Evolutionary conservation across 805 yeast species (phyloP), one percentile per base, ranked within the genome.

Genomic region (Kluyveromyces dobzhanskii): DNA sequence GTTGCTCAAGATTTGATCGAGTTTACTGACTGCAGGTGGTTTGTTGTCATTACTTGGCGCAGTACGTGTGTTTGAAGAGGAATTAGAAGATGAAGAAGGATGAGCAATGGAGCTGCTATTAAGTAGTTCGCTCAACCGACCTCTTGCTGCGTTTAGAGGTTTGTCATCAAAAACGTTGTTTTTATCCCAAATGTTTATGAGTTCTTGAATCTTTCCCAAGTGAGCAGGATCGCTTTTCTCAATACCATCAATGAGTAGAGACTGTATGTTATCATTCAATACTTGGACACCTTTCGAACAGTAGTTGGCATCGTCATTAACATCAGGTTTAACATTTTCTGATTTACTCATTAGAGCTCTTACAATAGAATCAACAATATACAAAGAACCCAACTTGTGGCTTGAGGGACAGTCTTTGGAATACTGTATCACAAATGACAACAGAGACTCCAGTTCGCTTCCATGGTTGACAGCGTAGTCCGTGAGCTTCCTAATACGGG

Each of bases 121-220:
- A n/a, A 34, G 21, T 13, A 34, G 14, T 26, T 34, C 37, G 21
- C n/a, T 34, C 30, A 34, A 74, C 53, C 73, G 78, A 10, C 67
- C 60, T 55, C 79, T 74, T 42, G 85, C 71, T 14, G 70, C 56
- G 32, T 69, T 61, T 40, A 92, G 65, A 24, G 70, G 64, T 30
- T 69, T 67, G 31, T 74, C 72, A 40, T 69, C 68, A 63, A 92
- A 90, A 12, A 95, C 82, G 31, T 76, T 77, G 27, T 87, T 81
- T 47, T 85, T 78, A 49, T 78, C 85, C 98, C 98, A 92, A 52
- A 92, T 88, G 46, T 85, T 95, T 48, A 92, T 73, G 49, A 92
- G 70, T 62, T 87, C 90, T 52, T 78, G 68, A 50, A 87, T 75
- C 60, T 88, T 92, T 43, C 77, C 86, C 56, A 61, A 74, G 61